Evolutionary conservation across 1,284 basidiomycete species (phyloP).

Genomic region (Prillingera fragicola): DNA sequence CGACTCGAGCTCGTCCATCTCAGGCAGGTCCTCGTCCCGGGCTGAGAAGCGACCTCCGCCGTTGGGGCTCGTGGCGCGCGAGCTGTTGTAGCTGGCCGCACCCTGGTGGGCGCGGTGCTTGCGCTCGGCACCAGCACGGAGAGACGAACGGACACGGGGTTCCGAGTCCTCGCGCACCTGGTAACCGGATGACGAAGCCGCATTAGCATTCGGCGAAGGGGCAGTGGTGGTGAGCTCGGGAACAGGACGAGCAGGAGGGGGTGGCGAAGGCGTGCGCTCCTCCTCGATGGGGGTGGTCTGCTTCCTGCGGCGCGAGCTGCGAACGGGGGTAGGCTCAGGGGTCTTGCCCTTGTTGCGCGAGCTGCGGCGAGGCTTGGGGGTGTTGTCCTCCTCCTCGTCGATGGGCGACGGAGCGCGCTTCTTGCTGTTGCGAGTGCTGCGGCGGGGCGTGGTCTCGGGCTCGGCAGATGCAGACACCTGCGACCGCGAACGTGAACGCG

Average conservation of each 20-base stretch:
- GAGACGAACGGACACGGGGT: slow-evolving; percentile 32
- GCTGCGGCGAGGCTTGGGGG: slow-evolving; percentile 24
- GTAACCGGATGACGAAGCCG: slow-evolving; percentile 18
- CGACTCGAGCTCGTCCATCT: slow-evolving; percentile 42
- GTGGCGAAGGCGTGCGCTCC: slow-evolving; percentile 23
- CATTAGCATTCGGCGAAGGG: slow-evolving; percentile 30
- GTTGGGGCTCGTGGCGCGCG: slow-evolving; percentile 31
- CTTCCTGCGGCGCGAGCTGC: slow-evolving; percentile 7
- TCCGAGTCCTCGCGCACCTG: slow-evolving; percentile 28
- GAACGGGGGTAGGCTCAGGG: slow-evolving; percentile 4
- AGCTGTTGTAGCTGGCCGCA: slow-evolving; percentile 31
- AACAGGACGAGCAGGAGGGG: slow-evolving; percentile 13
- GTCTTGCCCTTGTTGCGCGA: slow-evolving; percentile 8
- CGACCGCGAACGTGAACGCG: slow-evolving; percentile 6
- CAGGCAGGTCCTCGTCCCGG: slow-evolving; percentile 44
- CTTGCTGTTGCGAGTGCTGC: slow-evolving; percentile 27
- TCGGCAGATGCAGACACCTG: slow-evolving; percentile 5
- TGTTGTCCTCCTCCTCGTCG: slow-evolving; percentile 21
- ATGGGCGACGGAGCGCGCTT: not conserved
- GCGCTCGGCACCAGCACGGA: slow-evolving; percentile 35
- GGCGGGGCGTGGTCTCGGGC: slow-evolving; percentile 34
- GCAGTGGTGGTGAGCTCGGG: slow-evolving; percentile 40
- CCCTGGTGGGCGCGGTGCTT: slow-evolving; percentile 38
- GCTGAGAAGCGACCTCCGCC: slow-evolving; percentile 40
- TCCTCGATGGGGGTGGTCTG: slow-evolving; percentile 15